phyloP scores from a whole-genome alignment of 345 rosid genomes.

The Crucihimalaya himalaica region DNA sequence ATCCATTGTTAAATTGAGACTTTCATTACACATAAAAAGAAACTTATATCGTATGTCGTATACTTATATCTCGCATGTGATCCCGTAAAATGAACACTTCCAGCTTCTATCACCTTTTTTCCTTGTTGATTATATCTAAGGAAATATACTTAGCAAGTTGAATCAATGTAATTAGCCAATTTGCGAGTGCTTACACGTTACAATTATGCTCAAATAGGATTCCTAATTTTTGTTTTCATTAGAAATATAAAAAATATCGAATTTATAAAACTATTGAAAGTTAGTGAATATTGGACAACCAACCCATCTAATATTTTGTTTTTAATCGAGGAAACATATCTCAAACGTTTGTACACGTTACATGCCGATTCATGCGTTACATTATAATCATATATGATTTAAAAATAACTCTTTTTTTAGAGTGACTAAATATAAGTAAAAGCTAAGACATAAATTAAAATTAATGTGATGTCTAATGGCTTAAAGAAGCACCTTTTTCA shows the following conservation, averaged over 20 bases:
- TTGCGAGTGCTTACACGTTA: conserved; percentile 23
- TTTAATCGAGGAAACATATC: background rate
- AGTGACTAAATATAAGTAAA: background rate
- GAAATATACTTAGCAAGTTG: conserved; percentile 16
- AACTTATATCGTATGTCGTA: conserved; percentile 18
- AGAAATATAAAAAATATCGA: background rate
- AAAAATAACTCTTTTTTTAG: background rate
- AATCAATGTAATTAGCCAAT: conserved; percentile 29
- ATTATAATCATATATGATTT: background rate
- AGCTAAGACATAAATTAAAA: background rate
- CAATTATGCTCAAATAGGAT: conserved; percentile 24
- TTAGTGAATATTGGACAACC: conserved; percentile 35
- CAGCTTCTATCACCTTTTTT: background rate
- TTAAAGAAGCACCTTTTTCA: conserved; percentile 16
- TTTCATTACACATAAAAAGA: conserved; percentile 22
- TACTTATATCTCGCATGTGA: conserved; percentile 2
- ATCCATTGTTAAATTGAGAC: conserved; percentile 9
- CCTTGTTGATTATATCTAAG: background rate
- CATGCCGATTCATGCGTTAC: conserved; percentile 8
- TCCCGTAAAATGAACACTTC: conserved; percentile 15
- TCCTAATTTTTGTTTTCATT: conserved; percentile 1
- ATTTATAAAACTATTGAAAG: conserved; percentile 7
- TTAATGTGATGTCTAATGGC: conserved; percentile 10
- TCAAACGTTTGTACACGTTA: conserved; percentile 9
- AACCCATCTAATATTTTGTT: conserved; percentile 20